These are phyloP conservation scores for Ceriops decandra DNA, from an alignment of 345 rosid genomes.

Conservation along the genomic window DNA sequence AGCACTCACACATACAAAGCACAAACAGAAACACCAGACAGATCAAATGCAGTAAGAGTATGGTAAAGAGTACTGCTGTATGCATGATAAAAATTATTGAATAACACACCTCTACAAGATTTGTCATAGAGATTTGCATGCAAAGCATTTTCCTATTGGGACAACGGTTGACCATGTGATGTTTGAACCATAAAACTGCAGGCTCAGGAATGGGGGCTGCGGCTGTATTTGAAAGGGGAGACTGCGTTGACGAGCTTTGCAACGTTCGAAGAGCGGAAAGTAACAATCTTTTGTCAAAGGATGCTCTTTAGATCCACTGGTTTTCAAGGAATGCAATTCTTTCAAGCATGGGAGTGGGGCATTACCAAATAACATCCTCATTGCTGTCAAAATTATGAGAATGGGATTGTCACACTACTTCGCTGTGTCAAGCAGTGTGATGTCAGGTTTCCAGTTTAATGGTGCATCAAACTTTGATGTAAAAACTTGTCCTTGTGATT, in stretches of 20 bases:
- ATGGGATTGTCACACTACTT: too few relatives aligned
- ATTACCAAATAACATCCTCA: too few relatives aligned
- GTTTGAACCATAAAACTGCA: slow-evolving; percentile 18
- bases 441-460: too few relatives aligned
- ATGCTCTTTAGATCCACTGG: slow-evolving; percentile 23
- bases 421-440: too few relatives aligned
- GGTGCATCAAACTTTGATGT: too few relatives aligned
- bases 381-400: too few relatives aligned
- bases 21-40: not conserved
- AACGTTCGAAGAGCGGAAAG: slow-evolving; percentile 34
- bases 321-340: too few relatives aligned
- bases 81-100: too few relatives aligned
- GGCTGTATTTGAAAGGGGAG: slow-evolving; percentile 82
- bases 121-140: too few relatives aligned
- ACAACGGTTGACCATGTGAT: not conserved
- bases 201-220: slow-evolving; percentile 92
- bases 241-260: slow-evolving; percentile 45
- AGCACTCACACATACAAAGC: not conserved
- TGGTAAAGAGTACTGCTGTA: not conserved
- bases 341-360: too few relatives aligned
- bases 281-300: slow-evolving; percentile 34
- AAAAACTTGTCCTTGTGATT: too few relatives aligned
- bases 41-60: not conserved
- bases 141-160: not conserved
- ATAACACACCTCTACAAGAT: not conserved